Evolutionary conservation across 331 rosid species (phyloP), one percentile per base, ranked within the genome.

Genomic region (Acacia pycnantha): DNA sequence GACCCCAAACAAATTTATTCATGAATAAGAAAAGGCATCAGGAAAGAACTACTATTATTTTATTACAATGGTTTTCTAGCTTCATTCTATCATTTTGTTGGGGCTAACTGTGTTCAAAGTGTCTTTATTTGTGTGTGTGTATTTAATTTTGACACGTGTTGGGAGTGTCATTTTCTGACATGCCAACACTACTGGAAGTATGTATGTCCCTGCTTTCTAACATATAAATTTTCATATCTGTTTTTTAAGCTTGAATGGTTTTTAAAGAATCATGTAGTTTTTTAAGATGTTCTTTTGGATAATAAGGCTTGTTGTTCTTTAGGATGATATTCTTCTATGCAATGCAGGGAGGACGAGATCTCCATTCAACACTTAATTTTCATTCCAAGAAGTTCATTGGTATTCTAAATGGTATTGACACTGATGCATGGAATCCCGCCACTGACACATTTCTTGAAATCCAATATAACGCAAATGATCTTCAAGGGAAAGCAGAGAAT

Each of bases 351-450:
- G 99, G 99, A 53, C 82, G 74, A 2, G 97, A 98, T 79, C 98
- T 96, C 64, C 95, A 96, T 88, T 89, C 97, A 66, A 94, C 97
- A 43, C 95, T 96, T 54, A 82, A 92, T 62, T 48, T 87, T 70
- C 97, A 96, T 88, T 83, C 97, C 54, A 96, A 87, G 86, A 96
- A 96, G 90, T 96, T 96, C 80, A 33, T 89, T 61, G 99, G 99
- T 72, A 80, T 96, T 90, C 89, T 96, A 43, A 96, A 96, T 88
- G 99, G 99, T 75, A 94, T 96, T 74, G 99, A 96, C 84, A 85
- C 93, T 56, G 99, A 92, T 84, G 85, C 90, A 62, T 96, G 99
- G 99, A 90, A 96, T 86, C 99, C 99, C 70, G 84, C 92, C 64
- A 90, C 90, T 16, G 98, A 94, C 84, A 53, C 81, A 65, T 89